Percentiles rank a stretch among this genome's conserved stretches.
phyloP scores from a whole-genome alignment of 306 rosid species.

The Carpinus viminea region DNA sequence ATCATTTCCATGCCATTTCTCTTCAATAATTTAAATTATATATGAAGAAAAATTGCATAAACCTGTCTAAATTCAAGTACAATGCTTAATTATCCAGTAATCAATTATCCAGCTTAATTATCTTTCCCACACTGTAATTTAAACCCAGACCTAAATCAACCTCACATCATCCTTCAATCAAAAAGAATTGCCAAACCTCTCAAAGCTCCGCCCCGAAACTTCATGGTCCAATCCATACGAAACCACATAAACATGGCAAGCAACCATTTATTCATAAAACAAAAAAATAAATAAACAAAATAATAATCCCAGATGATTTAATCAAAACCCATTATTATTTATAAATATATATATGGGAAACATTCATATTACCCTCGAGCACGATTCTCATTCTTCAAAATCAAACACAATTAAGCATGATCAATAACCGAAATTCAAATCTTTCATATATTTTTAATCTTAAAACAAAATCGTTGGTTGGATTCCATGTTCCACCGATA shows the following conservation, averaged over 20 bases:
- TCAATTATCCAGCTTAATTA: too few species aligned
- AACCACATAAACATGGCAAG: background rate
- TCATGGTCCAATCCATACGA: background rate
- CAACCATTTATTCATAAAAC: background rate
- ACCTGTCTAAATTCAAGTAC: background rate
- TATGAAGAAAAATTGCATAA: background rate
- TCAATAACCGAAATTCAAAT: background rate
- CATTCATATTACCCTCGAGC: background rate
- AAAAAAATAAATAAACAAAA: background rate
- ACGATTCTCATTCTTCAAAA: background rate
- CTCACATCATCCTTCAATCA: background rate
- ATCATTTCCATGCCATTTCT: background rate
- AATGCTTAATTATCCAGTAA: background rate
- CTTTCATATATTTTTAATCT: background rate
- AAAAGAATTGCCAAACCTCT: constrained; percentile 1
- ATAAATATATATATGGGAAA: background rate
- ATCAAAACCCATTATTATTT: background rate
- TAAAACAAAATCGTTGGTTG: background rate
- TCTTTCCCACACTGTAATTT: background rate
- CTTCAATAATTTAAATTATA: background rate
- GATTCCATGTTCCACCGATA: background rate
- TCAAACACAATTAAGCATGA: background rate
- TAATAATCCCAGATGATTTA: background rate
- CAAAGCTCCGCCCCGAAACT: constrained; percentile 1
- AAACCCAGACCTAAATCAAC: background rate